A percentile compares a stretch with the other conserved stretches of the same genome.
Conservation (phyloP, 1,284 basidiomycete species). For the Melanopsichium pennsylvanicum region DNA sequence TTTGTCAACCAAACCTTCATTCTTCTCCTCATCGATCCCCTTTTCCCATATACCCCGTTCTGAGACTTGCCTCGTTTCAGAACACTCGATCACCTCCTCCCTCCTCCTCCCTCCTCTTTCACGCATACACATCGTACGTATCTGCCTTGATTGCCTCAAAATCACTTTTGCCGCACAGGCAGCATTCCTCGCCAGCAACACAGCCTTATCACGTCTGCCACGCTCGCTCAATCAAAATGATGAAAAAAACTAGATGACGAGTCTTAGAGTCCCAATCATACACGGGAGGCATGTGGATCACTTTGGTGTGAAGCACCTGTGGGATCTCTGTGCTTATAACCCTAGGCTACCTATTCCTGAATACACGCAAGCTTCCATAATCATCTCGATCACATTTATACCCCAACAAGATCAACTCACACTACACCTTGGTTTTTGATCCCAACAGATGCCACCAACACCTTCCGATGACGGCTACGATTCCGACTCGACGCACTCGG, state of each 20-base stretch:
- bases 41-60: conserved; percentile 40
- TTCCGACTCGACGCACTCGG: conserved; percentile 52
- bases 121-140: conserved; percentile 20
- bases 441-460: conserved; percentile 39
- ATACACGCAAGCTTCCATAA: background rate
- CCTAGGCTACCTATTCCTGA: conserved; percentile 61
- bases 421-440: background rate
- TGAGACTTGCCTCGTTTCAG: conserved; percentile 35
- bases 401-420: conserved; percentile 4
- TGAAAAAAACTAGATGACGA: conserved; percentile 61
- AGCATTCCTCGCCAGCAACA: too few species aligned
- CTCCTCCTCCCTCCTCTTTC: too few species aligned
- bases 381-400: background rate
- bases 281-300: conserved; percentile 41
- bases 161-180: too few species aligned
- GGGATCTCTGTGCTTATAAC: conserved; percentile 54
- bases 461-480: conserved; percentile 56
- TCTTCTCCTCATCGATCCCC: conserved; percentile 38
- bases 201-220: background rate
- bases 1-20: too few species aligned
- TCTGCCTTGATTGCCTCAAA: too few species aligned
- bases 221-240: conserved; percentile 20
- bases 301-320: conserved; percentile 32
- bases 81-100: conserved; percentile 40
- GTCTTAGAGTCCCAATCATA: conserved; percentile 52